A percentile compares a stretch with the other conserved stretches of the same genome.
Evolutionary conservation across 805 yeast genomes (phyloP).

Genomic region (Candida adriatica): DNA sequence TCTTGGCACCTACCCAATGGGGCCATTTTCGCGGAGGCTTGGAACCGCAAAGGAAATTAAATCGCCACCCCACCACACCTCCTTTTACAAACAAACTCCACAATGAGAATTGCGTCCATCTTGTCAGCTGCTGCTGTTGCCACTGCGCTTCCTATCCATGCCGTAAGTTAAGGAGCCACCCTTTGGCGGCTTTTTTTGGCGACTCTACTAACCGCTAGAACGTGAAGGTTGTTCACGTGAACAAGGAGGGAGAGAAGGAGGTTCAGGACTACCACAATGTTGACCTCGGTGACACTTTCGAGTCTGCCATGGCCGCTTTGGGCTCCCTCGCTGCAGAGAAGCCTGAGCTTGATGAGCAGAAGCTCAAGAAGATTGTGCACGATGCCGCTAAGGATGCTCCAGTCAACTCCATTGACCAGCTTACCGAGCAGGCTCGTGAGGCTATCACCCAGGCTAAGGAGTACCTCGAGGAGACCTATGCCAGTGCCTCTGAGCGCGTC

Average conservation of each 20-base stretch:
- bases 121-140: conserved; percentile 17
- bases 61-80: no score
- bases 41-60: no score
- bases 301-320: conserved; percentile 7
- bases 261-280: conserved; percentile 12
- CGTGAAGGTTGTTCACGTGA: conserved; percentile 12
- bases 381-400: background rate
- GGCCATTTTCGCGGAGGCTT: no score
- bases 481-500: conserved; percentile 4
- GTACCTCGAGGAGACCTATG: conserved; percentile 4
- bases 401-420: background rate
- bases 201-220: no score
- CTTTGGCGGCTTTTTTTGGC: no score
- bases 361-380: background rate
- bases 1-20: no score
- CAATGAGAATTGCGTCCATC: conserved; percentile 17
- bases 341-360: background rate
- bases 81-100: no score
- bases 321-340: no score
- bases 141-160: conserved; percentile 19
- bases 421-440: conserved; percentile 4
- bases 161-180: no score
- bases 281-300: conserved; percentile 18
- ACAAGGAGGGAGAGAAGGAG: conserved; percentile 10
- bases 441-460: conserved; percentile 5